phyloP scores from a whole-genome alignment of 2,329 filamentous ascomycete genomes.

The Phialophora chinensis region DNA sequence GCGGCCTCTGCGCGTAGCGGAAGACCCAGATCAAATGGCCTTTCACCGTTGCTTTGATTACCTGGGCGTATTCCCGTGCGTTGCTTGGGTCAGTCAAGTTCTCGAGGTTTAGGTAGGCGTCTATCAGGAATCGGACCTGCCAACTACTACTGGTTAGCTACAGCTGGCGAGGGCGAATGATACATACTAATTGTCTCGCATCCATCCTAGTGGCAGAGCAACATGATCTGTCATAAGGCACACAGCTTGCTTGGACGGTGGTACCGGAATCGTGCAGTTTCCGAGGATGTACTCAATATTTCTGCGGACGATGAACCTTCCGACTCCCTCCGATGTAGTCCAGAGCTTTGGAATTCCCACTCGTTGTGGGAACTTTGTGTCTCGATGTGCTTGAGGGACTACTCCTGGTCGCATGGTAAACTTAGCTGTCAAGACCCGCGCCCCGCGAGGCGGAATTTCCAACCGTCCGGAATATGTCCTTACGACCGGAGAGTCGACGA shows the following conservation, averaged over 20 bases:
- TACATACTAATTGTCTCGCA: slow-evolving; percentile 30
- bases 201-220: slow-evolving; percentile 28
- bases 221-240: slow-evolving; percentile 29
- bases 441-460: slow-evolving; percentile 8
- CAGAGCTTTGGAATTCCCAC: slow-evolving; percentile 17
- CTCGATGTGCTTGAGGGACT: background rate
- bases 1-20: slow-evolving; percentile 23
- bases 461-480: background rate
- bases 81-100: background rate
- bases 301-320: slow-evolving; percentile 27
- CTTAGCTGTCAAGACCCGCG: slow-evolving; percentile 12
- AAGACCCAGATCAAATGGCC: slow-evolving; percentile 27
- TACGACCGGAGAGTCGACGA: slow-evolving; percentile 8
- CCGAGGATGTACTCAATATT: slow-evolving; percentile 31
- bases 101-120: slow-evolving; percentile 16
- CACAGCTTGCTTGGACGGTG: slow-evolving; percentile 15
- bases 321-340: slow-evolving; percentile 6
- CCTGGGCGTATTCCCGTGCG: slow-evolving; percentile 5
- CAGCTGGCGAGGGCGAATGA: background rate
- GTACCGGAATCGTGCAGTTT: slow-evolving; percentile 24
- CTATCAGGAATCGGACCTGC: slow-evolving; percentile 27
- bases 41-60: slow-evolving; percentile 23
- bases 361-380: background rate
- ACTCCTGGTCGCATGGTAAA: slow-evolving; percentile 22
- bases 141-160: slow-evolving; percentile 24